Evolutionary conservation across 768 basidiomycete genomes (phyloP), one percentile per base, ranked within the genome.

Genomic region (Termitomyces sp.): DNA sequence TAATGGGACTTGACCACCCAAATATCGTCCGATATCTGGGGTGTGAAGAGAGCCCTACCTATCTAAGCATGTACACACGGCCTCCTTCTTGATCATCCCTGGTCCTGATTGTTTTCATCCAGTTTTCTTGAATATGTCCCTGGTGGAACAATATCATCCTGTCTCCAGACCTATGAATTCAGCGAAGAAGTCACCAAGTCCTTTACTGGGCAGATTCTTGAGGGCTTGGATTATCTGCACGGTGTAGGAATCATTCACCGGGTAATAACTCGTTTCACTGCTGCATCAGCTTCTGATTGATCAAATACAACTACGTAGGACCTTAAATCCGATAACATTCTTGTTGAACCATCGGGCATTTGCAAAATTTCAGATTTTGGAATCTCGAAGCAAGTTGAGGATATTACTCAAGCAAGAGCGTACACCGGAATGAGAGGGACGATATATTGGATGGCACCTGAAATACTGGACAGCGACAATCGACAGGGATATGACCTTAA

Each of bases 331-430:
- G 94, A 97, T 66, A 98, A 97, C 64, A 94, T 98, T 61, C 81
- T 98, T 15, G 88, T 96, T 16, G 93, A 95, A 65, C 81, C 80
- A 25, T 76, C 81, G 15, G 95, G 95, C 0, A 70, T 87, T 49
- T 94, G 93, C 78, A 97, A 97, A 71, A 97, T 98, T 42, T 90
- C 91, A 1, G 94, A 97, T 69, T 98, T 98, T 65, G 95, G 95
- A 20, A 96, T 96, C 56, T 94, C 92, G n/a, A 97, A 95, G 68
- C 85, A 85, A 61, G 85, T 90, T 50, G 86, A 88, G 51, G 83
- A 90, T 59, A 80, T 82, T 45, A 72, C 79, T 25, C 60, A 66
- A 58, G 82, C 77, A 13, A 82, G 84, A 44, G 86, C 84, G 47
- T 78, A 75, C 42, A 92, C 92, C 1, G 81, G 80, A 15, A 88